Evolutionary conservation across 108 stramenopile species (phyloP).

Genomic region (Pelagomonas calceolata): DNA sequence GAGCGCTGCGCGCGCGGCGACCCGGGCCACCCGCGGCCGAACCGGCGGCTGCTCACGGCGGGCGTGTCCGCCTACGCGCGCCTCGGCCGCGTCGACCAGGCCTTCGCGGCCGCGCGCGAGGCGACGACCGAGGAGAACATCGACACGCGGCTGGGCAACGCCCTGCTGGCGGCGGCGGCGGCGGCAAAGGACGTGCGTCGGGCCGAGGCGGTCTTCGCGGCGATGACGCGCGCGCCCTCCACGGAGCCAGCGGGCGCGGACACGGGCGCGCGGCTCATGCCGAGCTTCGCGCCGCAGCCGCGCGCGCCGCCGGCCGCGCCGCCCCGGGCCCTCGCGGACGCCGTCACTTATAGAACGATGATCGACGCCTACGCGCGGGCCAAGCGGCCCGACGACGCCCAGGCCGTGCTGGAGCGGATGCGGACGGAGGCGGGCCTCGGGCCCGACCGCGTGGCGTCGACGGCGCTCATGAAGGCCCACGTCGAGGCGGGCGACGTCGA

Average conservation of each 20-base stretch:
- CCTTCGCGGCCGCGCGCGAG: background rate
- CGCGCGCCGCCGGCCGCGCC: too few species aligned
- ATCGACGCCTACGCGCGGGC: constrained; percentile 47
- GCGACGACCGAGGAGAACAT: background rate
- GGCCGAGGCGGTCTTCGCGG: constrained; percentile 3
- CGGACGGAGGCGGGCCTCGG: constrained; percentile 32
- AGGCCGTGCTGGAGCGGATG: constrained; percentile 43
- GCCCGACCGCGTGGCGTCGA: constrained; percentile 63
- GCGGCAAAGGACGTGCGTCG: background rate
- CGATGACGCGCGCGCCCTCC: constrained; percentile 8
- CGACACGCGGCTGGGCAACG: background rate
- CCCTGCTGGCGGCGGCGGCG: background rate
- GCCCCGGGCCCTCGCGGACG: constrained; percentile 18
- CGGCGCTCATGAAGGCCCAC: constrained; percentile 58
- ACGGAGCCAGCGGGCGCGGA: constrained; percentile 27
- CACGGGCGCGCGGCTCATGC: background rate
- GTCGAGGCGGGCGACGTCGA: constrained; percentile 42
- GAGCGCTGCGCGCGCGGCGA: background rate
- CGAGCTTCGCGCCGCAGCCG: too few species aligned
- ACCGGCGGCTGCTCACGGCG: background rate
- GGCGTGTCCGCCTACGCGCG: background rate
- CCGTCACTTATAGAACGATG: constrained; percentile 68
- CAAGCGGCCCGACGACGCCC: constrained; percentile 48
- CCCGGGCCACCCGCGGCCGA: background rate
- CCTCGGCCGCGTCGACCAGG: background rate